A percentile compares a stretch with the other conserved stretches of the same genome.
phyloP scores from a whole-genome alignment of 108 stramenopile genomes.

The Pelagomonas calceolata region DNA sequence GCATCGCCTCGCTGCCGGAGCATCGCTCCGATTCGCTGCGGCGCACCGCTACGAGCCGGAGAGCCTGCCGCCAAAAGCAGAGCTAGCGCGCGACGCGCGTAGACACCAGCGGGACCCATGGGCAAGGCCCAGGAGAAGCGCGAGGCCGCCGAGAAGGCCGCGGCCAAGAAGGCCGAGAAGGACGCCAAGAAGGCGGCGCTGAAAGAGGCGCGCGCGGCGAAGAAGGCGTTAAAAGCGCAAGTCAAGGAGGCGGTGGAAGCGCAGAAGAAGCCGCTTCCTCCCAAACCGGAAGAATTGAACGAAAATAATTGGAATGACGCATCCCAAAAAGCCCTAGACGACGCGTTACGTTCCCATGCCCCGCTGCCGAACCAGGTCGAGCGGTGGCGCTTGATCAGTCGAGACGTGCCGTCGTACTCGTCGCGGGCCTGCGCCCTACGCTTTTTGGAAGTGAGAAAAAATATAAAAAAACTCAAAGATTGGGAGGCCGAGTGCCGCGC shows the following conservation, averaged over 20 bases:
- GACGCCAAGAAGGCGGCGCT: conserved; percentile 78
- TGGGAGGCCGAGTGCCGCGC: not conserved
- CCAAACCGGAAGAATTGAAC: conserved; percentile 3
- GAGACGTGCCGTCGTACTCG: not conserved
- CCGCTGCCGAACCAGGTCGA: not conserved
- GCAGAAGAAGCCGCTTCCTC: not conserved
- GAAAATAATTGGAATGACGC: conserved; percentile 42
- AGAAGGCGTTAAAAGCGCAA: conserved; percentile 34
- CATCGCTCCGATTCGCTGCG: too few species aligned
- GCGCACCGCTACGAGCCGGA: too few species aligned
- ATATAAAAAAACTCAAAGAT: not conserved
- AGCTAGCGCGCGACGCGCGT: too few species aligned
- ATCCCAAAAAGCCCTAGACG: conserved; percentile 7
- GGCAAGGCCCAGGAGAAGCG: conserved; percentile 1
- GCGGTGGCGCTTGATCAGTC: not conserved
- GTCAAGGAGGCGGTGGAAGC: not conserved
- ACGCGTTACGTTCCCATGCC: not conserved
- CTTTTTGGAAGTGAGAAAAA: not conserved
- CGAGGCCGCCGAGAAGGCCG: not conserved
- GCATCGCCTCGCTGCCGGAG: too few species aligned
- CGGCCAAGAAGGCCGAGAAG: conserved; percentile 35
- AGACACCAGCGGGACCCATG: not conserved
- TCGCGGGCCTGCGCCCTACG: not conserved
- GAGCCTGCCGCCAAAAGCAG: too few species aligned
- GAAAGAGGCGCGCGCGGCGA: conserved; percentile 61